These are phyloP conservation scores for Pascua sp. DNA, from an alignment of 1,284 basidiomycete genomes.

Conservation along the genomic window DNA sequence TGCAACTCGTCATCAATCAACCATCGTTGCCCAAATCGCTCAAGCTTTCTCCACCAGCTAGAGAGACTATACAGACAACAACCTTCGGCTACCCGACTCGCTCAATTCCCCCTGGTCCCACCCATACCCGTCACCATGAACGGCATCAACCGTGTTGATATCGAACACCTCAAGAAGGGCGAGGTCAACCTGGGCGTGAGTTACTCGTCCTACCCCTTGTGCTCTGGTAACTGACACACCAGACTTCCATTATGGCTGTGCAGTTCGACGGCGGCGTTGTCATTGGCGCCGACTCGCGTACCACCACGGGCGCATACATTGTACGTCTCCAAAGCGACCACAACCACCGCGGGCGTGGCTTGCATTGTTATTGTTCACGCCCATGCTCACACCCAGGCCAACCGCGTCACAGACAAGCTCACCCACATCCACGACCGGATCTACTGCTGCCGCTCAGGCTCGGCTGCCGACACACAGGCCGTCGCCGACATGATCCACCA, in stretches of 20 bases:
- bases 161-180: slow-evolving; percentile 69
- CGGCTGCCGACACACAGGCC: slow-evolving; percentile 96
- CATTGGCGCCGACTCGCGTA: slow-evolving; percentile 93
- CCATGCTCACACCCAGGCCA: slow-evolving; percentile 56
- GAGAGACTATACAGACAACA: neutral
- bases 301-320: slow-evolving; percentile 95
- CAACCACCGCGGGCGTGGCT: neutral
- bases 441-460: slow-evolving; percentile 98
- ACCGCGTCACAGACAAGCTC: slow-evolving; percentile 97
- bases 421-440: slow-evolving; percentile 96
- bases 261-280: slow-evolving; percentile 93
- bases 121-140: slow-evolving; percentile 27
- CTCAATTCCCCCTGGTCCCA: neutral
- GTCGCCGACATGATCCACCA: slow-evolving; percentile 91
- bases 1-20: neutral
- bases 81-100: neutral
- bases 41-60: neutral
- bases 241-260: slow-evolving; percentile 99
- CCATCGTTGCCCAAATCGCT: neutral
- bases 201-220: slow-evolving; percentile 13
- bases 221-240: slow-evolving; percentile 2
- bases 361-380: neutral
- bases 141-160: slow-evolving; percentile 45
- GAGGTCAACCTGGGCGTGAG: slow-evolving; percentile 92
- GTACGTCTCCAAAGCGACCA: slow-evolving; percentile 52